Base-by-base conservation (phyloP, 768 basidiomycete species). In the Leccinum fibrillosum region DNA sequence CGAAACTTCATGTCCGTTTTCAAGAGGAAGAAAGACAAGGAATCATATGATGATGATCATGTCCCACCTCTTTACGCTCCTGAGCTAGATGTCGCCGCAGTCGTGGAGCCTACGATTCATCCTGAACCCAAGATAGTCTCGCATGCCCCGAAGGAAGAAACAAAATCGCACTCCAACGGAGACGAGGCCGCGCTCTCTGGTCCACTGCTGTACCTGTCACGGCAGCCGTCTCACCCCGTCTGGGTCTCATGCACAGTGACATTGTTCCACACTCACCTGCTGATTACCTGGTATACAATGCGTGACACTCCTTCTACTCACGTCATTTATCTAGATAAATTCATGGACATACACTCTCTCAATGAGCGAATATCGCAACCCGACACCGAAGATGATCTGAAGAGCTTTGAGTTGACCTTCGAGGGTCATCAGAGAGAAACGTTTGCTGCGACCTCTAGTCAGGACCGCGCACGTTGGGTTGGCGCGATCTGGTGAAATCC, bases 381-480 rank as follows among this genome's bases (percentile, higher is more conserved):
- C 12, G 72, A 67, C 50, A 65, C 74, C n/a, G 65, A 68, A 12
- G 75, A 76, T 25, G 78, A 82, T 49, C 62, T 80, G 51, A 82
- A 81, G 60, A 73, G 85, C 0, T 90, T 91, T 57, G 87, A 89
- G 68, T 64, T 91, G n/a, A 53, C 80, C 17, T 86, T 88, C 55
- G 78, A 82, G 53, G 82, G 77, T 13, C 70, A 75, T 21, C 71
- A 70, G 4, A 75, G 71, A 54, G 85, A 89, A 66, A 82, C 77
- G 55, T 89, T 91, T 67, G 88, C 86, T 0, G 83, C 82, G 2
- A 69, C 74, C 10, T 83, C 83, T 21, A 79, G 82, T 26, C 77
- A 80, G 58, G 86, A 88, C 56, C 77, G 89, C 52, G 88, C 87
- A 4, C 79, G 78, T 10, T 91, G 89, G 89, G 80, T 91, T 52